Evolutionary conservation across 257 asterid species (phyloP).

Genomic region (Fraxinus excelsior): DNA sequence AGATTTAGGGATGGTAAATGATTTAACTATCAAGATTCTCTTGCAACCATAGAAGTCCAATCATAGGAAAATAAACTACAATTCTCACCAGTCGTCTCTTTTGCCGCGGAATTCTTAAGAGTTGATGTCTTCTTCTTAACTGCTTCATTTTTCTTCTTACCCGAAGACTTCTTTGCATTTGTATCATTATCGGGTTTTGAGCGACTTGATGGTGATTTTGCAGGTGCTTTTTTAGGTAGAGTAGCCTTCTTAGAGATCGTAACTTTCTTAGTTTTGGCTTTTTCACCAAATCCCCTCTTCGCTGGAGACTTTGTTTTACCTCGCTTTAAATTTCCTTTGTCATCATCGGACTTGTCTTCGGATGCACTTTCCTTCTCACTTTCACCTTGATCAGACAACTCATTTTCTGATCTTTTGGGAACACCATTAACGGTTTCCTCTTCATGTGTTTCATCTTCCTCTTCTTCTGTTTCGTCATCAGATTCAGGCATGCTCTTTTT

Average conservation of each 20-base stretch:
- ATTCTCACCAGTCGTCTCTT: slow-evolving; percentile 62
- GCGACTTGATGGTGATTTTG: slow-evolving; percentile 48
- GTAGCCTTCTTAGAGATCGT: slow-evolving; percentile 16
- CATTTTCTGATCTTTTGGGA: slow-evolving; percentile 63
- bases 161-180: slow-evolving; percentile 51
- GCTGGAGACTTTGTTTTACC: slow-evolving; percentile 34
- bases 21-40: background rate
- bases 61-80: background rate
- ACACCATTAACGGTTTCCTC: slow-evolving; percentile 53
- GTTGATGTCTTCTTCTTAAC: slow-evolving; percentile 51
- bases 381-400: slow-evolving; percentile 63
- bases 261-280: slow-evolving; percentile 50
- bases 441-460: slow-evolving; percentile 40
- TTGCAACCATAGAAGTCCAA: background rate
- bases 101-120: slow-evolving; percentile 57
- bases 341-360: slow-evolving; percentile 46
- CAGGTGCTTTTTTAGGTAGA: slow-evolving; percentile 50
- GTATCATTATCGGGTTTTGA: slow-evolving; percentile 40
- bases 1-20: background rate
- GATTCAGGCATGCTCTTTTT: slow-evolving; percentile 29
- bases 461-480: slow-evolving; percentile 39
- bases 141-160: slow-evolving; percentile 56
- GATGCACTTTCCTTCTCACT: slow-evolving; percentile 59
- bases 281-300: slow-evolving; percentile 52
- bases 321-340: slow-evolving; percentile 45